A percentile compares a stretch with the other conserved stretches of the same genome.
phyloP scores from a whole-genome alignment of 2,329 filamentous ascomycete species.

The Thielaviopsis ethacetica region DNA sequence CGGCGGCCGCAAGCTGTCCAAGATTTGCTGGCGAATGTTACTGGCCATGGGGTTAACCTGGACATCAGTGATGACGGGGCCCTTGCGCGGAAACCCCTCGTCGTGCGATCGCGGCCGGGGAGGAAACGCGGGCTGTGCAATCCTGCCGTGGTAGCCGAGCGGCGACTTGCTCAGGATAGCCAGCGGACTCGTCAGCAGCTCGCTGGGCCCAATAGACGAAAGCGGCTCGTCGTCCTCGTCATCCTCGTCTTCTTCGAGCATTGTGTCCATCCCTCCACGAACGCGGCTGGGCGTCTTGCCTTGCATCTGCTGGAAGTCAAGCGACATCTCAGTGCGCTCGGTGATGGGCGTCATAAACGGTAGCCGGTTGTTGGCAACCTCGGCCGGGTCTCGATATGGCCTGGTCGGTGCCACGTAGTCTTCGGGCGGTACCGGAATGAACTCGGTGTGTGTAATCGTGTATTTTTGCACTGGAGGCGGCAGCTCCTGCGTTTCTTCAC shows the following conservation, averaged over 20 bases:
- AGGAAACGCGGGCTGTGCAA: conserved; percentile 17
- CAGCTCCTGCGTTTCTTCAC: not conserved
- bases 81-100: conserved; percentile 35
- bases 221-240: conserved; percentile 17
- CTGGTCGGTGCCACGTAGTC: conserved; percentile 68
- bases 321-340: conserved; percentile 79
- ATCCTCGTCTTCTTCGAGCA: conserved; percentile 18
- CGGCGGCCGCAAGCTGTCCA: conserved; percentile 57
- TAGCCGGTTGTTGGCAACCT: conserved; percentile 74
- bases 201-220: conserved; percentile 16
- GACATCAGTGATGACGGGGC: conserved; percentile 61
- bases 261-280: conserved; percentile 16
- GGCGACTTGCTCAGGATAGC: conserved; percentile 39
- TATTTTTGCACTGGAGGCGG: conserved; percentile 22
- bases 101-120: conserved; percentile 9
- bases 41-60: conserved; percentile 85
- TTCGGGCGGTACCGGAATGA: conserved; percentile 67
- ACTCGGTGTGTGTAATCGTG: conserved; percentile 45
- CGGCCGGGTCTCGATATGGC: conserved; percentile 63
- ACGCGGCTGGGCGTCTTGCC: conserved; percentile 62
- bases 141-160: conserved; percentile 28
- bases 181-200: conserved; percentile 50
- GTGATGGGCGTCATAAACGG: conserved; percentile 99
- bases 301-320: conserved; percentile 45
- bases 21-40: conserved; percentile 55